These are phyloP conservation scores for Cyclotella sp. DNA, from an alignment of 108 stramenopile species.

Conservation along the genomic window DNA sequence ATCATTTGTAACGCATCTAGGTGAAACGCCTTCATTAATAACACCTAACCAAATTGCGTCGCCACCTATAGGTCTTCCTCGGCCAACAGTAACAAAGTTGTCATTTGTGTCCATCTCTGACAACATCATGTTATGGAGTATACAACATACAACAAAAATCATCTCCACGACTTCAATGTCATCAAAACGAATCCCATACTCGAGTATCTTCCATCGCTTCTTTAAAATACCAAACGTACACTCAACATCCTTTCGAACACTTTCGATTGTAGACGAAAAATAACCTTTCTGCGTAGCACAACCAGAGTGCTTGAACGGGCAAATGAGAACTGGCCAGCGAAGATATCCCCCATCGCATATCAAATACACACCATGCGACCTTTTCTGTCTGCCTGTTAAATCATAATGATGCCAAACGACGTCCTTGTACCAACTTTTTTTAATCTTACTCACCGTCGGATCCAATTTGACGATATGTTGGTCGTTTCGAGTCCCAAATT, in stretches of 20 bases:
- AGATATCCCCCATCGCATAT: constrained; percentile 59
- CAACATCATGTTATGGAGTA: constrained; percentile 41
- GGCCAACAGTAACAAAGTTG: no score
- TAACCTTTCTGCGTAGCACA: not conserved
- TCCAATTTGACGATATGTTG: constrained; percentile 19
- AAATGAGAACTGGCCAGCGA: constrained; percentile 39
- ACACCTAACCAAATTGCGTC: no score
- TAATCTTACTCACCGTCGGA: not conserved
- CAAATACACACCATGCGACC: constrained; percentile 24
- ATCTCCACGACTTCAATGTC: constrained; percentile 7
- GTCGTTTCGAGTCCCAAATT: constrained; percentile 22
- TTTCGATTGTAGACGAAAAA: constrained; percentile 33
- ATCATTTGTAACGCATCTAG: no score
- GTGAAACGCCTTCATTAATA: no score
- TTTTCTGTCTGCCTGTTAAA: not conserved
- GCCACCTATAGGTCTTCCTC: no score
- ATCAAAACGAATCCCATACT: constrained; percentile 11
- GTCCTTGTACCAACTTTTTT: not conserved
- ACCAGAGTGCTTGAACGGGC: constrained; percentile 18
- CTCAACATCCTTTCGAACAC: constrained; percentile 59
- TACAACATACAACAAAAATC: constrained; percentile 28
- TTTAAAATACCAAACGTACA: constrained; percentile 38
- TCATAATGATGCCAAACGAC: constrained; percentile 14
- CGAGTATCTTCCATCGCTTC: constrained; percentile 26
- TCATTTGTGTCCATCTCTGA: constrained; percentile 13